Conservation (phyloP, 2,329 filamentous ascomycete genomes). For the Verticillium nubilum region DNA sequence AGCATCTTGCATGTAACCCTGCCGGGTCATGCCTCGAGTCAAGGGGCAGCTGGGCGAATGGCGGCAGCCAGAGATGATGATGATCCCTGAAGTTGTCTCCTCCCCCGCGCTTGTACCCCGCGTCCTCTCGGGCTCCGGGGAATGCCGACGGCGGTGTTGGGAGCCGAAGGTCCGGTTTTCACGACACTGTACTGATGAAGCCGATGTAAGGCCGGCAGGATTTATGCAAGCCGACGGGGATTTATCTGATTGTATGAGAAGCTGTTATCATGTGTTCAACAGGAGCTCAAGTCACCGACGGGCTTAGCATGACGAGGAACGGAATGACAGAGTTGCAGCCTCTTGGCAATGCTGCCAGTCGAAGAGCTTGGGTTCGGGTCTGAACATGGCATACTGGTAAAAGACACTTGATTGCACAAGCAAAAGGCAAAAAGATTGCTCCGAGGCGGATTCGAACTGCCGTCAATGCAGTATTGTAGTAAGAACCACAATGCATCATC, state of each 20-base stretch:
- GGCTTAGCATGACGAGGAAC: too few species aligned
- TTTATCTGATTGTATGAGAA: too few species aligned
- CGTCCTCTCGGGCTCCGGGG: background rate
- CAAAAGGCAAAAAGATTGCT: background rate
- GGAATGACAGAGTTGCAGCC: too few species aligned
- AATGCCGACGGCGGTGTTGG: background rate
- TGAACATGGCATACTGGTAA: too few species aligned
- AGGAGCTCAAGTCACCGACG: too few species aligned
- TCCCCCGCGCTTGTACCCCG: background rate
- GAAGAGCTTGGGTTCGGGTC: too few species aligned
- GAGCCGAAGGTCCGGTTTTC: background rate
- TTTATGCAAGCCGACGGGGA: too few species aligned
- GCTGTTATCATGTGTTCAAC: too few species aligned
- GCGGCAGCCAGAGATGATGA: background rate
- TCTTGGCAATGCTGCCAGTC: too few species aligned
- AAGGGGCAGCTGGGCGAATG: background rate
- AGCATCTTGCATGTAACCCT: background rate
- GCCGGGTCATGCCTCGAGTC: background rate
- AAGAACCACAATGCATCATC: background rate
- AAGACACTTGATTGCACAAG: background rate
- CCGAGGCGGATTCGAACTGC: background rate
- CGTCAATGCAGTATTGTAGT: background rate
- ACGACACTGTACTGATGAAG: background rate
- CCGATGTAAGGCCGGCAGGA: background rate
- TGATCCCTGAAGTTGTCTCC: background rate